Conservation (phyloP, 129 eudicot genomes). For the Rutidosis leptorrhynchoides region DNA sequence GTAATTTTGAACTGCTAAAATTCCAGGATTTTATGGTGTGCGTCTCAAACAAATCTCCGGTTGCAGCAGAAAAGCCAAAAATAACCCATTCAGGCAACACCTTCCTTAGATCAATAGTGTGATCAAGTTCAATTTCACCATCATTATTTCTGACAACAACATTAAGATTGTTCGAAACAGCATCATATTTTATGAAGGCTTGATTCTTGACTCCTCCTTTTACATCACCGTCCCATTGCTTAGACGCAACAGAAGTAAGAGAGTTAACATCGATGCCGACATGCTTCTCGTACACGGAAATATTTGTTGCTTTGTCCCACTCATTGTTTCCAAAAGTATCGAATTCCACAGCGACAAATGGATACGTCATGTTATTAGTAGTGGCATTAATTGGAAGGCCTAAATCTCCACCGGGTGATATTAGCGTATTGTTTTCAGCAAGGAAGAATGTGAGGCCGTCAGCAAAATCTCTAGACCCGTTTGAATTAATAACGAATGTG, state of each 20-base stretch:
- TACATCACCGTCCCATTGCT: background rate
- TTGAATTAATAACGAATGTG: background rate
- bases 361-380: background rate
- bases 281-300: background rate
- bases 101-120: background rate
- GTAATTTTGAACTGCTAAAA: background rate
- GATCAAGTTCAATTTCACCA: background rate
- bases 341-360: background rate
- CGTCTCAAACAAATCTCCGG: background rate
- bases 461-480: background rate
- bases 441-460: background rate
- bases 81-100: background rate
- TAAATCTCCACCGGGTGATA: background rate
- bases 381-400: background rate
- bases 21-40: background rate
- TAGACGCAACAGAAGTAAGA: background rate
- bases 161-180: background rate
- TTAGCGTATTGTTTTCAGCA: no score
- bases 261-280: slow-evolving; percentile 1
- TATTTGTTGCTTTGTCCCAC: background rate
- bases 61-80: slow-evolving; percentile 3
- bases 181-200: background rate
- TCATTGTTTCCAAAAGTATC: background rate
- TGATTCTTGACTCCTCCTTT: background rate
- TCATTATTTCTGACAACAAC: background rate